Evolutionary conservation across 768 basidiomycete genomes (phyloP).

Genomic region (Trametes sanguinea): DNA sequence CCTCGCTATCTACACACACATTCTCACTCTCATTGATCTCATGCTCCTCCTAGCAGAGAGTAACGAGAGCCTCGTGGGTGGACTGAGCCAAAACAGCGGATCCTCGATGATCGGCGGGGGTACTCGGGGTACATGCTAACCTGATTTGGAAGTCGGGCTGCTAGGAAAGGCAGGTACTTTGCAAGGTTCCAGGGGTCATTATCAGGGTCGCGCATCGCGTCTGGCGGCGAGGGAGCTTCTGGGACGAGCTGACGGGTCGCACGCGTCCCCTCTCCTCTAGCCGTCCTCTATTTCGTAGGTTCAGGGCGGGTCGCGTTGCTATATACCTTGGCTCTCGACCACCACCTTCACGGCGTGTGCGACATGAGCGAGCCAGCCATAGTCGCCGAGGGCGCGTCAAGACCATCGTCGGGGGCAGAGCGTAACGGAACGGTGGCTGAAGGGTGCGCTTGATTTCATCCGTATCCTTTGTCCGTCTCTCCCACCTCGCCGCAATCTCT

Average conservation of each 20-base stretch:
- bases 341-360: not conserved
- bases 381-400: not conserved
- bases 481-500: not conserved
- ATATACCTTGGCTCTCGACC: not conserved
- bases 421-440: not conserved
- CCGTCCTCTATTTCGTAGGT: not conserved
- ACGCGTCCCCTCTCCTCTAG: too few relatives aligned
- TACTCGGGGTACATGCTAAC: not conserved
- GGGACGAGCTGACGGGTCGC: too few relatives aligned
- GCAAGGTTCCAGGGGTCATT: conserved; percentile 3
- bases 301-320: not conserved
- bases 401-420: not conserved
- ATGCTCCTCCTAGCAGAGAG: too few relatives aligned
- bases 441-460: not conserved
- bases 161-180: not conserved
- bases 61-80: too few relatives aligned
- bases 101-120: not conserved
- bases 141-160: not conserved
- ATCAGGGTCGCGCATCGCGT: not conserved
- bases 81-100: not conserved
- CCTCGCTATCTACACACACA: not conserved
- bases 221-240: too few relatives aligned
- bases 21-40: not conserved
- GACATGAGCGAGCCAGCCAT: conserved; percentile 1
- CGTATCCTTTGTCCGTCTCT: not conserved